Conservation (phyloP, 768 basidiomycete species). For the Auriscalpium orientale region DNA sequence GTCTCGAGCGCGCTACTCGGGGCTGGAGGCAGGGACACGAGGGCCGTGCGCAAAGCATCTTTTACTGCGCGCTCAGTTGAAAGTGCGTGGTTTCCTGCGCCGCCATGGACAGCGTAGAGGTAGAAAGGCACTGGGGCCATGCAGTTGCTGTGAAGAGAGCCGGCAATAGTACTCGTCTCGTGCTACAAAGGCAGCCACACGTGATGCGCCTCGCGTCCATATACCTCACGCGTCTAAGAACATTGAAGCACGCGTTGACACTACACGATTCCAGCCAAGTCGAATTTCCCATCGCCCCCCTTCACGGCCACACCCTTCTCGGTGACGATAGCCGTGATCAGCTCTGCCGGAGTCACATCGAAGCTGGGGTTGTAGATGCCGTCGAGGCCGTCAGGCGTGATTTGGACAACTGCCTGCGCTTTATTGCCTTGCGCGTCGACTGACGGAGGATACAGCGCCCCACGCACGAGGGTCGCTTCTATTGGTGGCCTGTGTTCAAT, state of each 20-base stretch:
- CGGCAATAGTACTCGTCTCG: too few relatives aligned
- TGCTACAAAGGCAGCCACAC: too few relatives aligned
- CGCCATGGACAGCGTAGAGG: conserved; percentile 63
- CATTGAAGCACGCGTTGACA: conserved; percentile 25
- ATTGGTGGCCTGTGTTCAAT: conserved; percentile 87
- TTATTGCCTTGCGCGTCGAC: conserved; percentile 33
- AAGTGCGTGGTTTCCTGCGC: conserved; percentile 60
- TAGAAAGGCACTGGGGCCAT: conserved; percentile 1
- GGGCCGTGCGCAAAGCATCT: conserved; percentile 45
- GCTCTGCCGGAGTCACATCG: conserved; percentile 89
- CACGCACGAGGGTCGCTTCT: conserved; percentile 86
- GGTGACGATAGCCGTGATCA: conserved; percentile 93
- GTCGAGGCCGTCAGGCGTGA: conserved; percentile 55
- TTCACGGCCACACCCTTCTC: conserved; percentile 89
- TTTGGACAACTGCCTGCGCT: conserved; percentile 72
- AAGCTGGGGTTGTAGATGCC: conserved; percentile 89
- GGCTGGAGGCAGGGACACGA: conserved; percentile 21
- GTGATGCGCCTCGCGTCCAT: too few relatives aligned
- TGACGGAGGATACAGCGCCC: conserved; percentile 56
- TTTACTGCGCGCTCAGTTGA: conserved; percentile 30
- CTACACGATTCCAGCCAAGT: conserved; percentile 46
- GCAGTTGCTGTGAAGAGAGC: too few relatives aligned
- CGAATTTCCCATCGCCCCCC: conserved; percentile 52
- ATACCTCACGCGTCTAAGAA: too few relatives aligned
- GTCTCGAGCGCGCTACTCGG: not conserved